Percentiles rank a stretch among this genome's conserved stretches.
phyloP scores from a whole-genome alignment of 768 basidiomycete species.

The Mycena indigotica region DNA sequence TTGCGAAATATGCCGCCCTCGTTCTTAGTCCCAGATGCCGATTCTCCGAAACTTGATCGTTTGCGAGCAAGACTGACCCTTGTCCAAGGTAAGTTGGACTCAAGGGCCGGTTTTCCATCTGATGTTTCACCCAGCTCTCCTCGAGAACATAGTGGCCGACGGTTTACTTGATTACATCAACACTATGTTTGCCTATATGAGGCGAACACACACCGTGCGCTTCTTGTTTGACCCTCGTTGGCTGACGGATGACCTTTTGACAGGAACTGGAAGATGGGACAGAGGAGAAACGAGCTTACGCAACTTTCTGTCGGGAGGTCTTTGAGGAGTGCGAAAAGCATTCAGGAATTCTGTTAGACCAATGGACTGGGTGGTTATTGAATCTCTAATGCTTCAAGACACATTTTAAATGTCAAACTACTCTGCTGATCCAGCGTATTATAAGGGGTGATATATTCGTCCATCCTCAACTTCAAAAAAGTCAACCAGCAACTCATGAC shows the following conservation, averaged over 20 bases:
- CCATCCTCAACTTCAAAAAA: too few relatives aligned
- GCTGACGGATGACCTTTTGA: background rate
- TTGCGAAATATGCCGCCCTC: constrained; percentile 33
- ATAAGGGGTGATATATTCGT: background rate
- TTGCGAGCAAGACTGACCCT: constrained; percentile 20
- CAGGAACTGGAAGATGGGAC: background rate
- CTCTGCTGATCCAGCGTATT: background rate
- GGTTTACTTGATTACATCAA: background rate
- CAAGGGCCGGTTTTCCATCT: too few relatives aligned
- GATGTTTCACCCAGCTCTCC: background rate
- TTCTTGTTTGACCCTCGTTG: background rate
- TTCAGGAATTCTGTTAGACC: background rate
- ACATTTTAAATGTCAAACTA: too few relatives aligned
- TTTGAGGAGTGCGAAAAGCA: background rate
- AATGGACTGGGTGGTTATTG: background rate
- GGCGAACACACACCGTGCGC: background rate
- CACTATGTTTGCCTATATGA: background rate
- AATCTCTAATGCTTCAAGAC: background rate
- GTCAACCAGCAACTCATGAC: too few relatives aligned
- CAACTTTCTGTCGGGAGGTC: background rate
- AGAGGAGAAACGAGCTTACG: background rate
- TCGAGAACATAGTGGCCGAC: background rate
- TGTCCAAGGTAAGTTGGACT: background rate
- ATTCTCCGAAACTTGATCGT: constrained; percentile 34
- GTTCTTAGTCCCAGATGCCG: constrained; percentile 25